phyloP scores from a whole-genome alignment of 2,329 filamentous ascomycete species.

The Rhynchosporium agropyri region DNA sequence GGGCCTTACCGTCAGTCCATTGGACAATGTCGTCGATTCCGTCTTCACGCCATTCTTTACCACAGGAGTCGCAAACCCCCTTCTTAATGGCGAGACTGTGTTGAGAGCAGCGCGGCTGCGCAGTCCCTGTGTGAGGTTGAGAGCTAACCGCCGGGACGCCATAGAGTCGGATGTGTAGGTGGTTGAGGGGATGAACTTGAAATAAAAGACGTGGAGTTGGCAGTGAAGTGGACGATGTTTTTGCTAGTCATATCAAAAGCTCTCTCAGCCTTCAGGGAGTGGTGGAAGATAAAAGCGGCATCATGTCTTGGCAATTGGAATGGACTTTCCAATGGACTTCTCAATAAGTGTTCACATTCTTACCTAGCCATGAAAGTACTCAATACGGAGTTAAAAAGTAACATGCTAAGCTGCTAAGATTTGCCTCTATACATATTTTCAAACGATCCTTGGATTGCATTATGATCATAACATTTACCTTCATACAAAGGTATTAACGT shows the following conservation, averaged over 20 bases:
- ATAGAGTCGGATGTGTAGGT: slow-evolving; percentile 52
- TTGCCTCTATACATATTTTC: too few relatives aligned
- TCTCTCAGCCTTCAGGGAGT: slow-evolving; percentile 14
- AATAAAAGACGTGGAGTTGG: slow-evolving; percentile 33
- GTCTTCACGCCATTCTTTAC: slow-evolving; percentile 72
- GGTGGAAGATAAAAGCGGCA: neutral
- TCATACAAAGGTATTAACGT: too few relatives aligned
- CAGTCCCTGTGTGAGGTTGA: slow-evolving; percentile 89
- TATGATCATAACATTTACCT: too few relatives aligned
- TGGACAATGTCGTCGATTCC: slow-evolving; percentile 93
- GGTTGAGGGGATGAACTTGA: slow-evolving; percentile 30
- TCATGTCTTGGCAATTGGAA: neutral
- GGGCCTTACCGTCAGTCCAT: slow-evolving; percentile 83
- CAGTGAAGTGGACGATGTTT: slow-evolving; percentile 24
- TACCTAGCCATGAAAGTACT: too few relatives aligned
- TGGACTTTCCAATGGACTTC: neutral
- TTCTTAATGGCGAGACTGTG: slow-evolving; percentile 73
- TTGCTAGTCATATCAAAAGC: slow-evolving; percentile 25
- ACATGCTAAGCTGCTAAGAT: too few relatives aligned
- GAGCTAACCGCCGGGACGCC: slow-evolving; percentile 96
- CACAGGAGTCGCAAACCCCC: slow-evolving; percentile 89
- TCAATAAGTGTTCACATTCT: too few relatives aligned
- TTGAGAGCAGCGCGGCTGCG: slow-evolving; percentile 85
- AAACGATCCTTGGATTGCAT: too few relatives aligned
- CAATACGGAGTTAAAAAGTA: too few relatives aligned